Evolutionary conservation across 108 stramenopile species (phyloP), one percentile per base, ranked within the genome.

Genomic region (Schizochytrium sp.): DNA sequence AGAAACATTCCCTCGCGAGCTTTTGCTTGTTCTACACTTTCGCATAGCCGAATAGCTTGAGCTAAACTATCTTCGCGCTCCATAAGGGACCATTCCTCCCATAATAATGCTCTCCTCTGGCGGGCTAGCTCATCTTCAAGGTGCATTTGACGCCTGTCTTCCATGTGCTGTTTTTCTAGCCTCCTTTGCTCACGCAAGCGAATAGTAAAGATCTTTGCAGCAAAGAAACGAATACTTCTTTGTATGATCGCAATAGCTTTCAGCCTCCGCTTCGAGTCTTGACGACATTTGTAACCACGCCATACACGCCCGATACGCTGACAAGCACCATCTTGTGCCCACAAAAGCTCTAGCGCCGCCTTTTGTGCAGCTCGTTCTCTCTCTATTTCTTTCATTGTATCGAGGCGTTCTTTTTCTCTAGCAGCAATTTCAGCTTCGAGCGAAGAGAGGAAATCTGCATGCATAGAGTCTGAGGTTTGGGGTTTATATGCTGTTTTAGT

Each of bases 11-110:
- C 64, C 8, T 38, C 42, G 5, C 64, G 64, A 7, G 64, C 64
- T 15, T 69, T 15, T 38, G 64, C 64, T 38, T 69, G 12, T 44
- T 12, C 15, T 10, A 3, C 64, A 8, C 7, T 28, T 38, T 69
- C 64, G 7, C 42, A 38, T 8, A 69, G 12, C 64, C 64, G 64
- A 2, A 69, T 69, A 44, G 64, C 7, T 7, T 38, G 64, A 38
- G 64, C 64, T 8, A 69, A 44, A 38, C 64, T 69, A 15, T 69
- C 64, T 44, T 69, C 64, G 64, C 64, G 64, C 64, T 69, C 64
- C 64, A 69, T 69, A 7, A 44, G 40, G 64, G 64, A 8, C 64
- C 28, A 5, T 2, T 69, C 64, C 28, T 69, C 64, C 12, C 12
- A 3, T 8, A 69, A 38, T 0, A 69, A 15, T 7, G 64, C 64